Evolutionary conservation across 2,329 filamentous ascomycete genomes (phyloP).

Genomic region (Microascus cirrosus): DNA sequence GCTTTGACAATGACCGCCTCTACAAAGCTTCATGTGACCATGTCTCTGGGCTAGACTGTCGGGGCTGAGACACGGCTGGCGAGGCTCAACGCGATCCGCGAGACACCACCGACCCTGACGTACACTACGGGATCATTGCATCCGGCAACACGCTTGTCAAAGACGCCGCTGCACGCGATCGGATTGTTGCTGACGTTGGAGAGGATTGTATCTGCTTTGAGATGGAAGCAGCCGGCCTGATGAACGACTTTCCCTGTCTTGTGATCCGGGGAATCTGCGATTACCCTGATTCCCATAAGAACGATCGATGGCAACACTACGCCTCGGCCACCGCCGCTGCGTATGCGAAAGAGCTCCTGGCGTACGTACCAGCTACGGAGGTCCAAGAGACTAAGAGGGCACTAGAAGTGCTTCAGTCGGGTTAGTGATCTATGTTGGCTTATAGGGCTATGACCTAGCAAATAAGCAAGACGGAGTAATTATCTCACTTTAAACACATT

Average conservation of each 20-base stretch:
- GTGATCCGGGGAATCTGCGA: too few species aligned
- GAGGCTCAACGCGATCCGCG: neutral
- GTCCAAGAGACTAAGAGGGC: slow-evolving; percentile 7
- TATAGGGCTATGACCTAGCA: neutral
- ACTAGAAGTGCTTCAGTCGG: neutral
- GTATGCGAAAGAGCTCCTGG: slow-evolving; percentile 15
- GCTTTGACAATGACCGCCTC: slow-evolving; percentile 4
- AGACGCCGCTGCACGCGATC: too few species aligned
- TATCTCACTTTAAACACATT: neutral
- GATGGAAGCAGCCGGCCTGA: too few species aligned
- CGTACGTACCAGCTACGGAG: slow-evolving; percentile 6
- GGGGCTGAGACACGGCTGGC: neutral
- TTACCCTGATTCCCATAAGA: too few species aligned
- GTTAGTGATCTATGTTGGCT: neutral
- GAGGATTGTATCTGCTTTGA: too few species aligned
- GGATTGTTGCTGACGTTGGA: too few species aligned
- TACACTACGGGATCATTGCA: slow-evolving; percentile 12
- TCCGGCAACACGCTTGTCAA: too few species aligned
- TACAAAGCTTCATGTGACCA: slow-evolving; percentile 7
- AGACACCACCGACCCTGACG: slow-evolving; percentile 6
- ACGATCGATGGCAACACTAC: slow-evolving; percentile 18
- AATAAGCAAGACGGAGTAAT: too few species aligned
- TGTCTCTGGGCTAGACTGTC: slow-evolving; percentile 4
- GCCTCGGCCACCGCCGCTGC: slow-evolving; percentile 17
- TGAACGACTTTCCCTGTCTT: too few species aligned